These are phyloP conservation scores for Yarrowia hollandica DNA, from an alignment of 805 yeast species.

Conservation along the genomic window DNA sequence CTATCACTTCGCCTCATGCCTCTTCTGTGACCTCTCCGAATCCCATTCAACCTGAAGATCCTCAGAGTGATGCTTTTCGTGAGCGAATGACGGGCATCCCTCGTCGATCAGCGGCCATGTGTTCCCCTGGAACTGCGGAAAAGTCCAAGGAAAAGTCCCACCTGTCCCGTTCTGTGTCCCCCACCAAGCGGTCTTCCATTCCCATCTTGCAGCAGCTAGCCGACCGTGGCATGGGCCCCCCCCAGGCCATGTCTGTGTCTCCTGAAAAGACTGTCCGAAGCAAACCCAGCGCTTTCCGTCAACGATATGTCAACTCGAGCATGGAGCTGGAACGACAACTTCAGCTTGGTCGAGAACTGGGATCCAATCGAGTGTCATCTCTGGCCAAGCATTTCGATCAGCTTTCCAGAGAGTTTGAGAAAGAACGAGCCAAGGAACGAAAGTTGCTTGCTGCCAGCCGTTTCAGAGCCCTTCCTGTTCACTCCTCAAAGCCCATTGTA, in stretches of 20 bases:
- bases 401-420: constrained; percentile 79
- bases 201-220: constrained; percentile 19
- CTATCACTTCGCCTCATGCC: neutral
- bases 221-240: constrained; percentile 24
- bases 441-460: constrained; percentile 58
- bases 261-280: constrained; percentile 12
- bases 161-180: constrained; percentile 17
- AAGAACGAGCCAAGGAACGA: constrained; percentile 80
- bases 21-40: neutral
- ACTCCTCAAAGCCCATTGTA: constrained; percentile 79
- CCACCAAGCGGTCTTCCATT: constrained; percentile 12
- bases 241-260: constrained; percentile 12
- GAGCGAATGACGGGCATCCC: constrained; percentile 25
- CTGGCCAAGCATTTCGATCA: constrained; percentile 70
- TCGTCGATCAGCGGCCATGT: constrained; percentile 3
- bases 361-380: constrained; percentile 39
- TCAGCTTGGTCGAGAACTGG: constrained; percentile 25
- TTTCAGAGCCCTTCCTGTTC: constrained; percentile 68
- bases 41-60: constrained; percentile 1
- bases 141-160: constrained; percentile 1
- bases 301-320: constrained; percentile 27
- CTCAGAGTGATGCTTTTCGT: constrained; percentile 16
- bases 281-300: neutral
- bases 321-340: constrained; percentile 36
- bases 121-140: neutral